Evolutionary conservation across 495 filamentous ascomycete species (phyloP), one percentile per base, ranked within the genome.

Genomic region (Aspergillus sclerotioniger): DNA sequence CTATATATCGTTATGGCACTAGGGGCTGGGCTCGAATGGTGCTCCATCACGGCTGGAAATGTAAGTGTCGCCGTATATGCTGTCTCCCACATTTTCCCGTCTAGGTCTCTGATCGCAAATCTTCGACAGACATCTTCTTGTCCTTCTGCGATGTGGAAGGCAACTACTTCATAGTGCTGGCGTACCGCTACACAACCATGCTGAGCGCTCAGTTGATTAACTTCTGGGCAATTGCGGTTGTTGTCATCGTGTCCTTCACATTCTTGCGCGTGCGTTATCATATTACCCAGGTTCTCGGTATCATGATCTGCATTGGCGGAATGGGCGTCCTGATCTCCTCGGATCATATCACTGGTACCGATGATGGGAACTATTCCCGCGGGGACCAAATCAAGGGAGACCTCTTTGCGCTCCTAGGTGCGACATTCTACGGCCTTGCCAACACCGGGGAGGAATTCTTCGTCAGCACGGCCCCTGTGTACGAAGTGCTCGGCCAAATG

Each of bases 181-280:
- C 92, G 39, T 98, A 96, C 78, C 82, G 89, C 28, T 95, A 96
- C 74, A 95, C 92, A 49, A 94, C 86, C 66, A 88, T 92, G 69
- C 83, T 94, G 35, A 94, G 90, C 52, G 92, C 90, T 8, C 92
- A 97, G 75, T 81, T 98, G 32, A 92, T 98, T 74, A 96, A 96
- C 80, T 98, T 98, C 82, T 98, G 94, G 93, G 88, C 92, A 62
- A 98, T 98, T 59, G 90, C 93, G 17, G 85, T 94, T 56, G 94
- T 98, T 28, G 91, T 98, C 25, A 68, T 87, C 58, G 72, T 97
- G 64, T 96, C 92, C 8, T 90, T 92, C 73, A 47, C 86, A 45
- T 79, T 96, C 67, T 82, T 98, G 21, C 78, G 77, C 35, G 94
- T 98, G 21, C 90, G 94, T 53, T 98, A 98, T 78, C 89, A 91